These are phyloP conservation scores for Lichtheimia ornata DNA, from an alignment of 371 early-diverging fungal genomes.

Conservation along the genomic window DNA sequence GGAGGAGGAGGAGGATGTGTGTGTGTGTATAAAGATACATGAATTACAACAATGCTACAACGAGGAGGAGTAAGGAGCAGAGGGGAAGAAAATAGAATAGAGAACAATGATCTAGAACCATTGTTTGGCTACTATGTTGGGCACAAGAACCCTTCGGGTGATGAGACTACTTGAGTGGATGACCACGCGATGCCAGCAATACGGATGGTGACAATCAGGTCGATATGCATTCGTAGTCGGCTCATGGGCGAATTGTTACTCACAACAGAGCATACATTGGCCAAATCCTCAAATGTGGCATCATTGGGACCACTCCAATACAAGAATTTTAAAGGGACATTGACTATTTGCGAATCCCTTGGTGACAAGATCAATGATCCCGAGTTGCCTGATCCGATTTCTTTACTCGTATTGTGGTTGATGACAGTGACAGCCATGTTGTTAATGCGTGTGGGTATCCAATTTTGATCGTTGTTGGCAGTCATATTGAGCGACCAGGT, in stretches of 20 bases:
- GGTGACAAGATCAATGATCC: slow-evolving; percentile 14
- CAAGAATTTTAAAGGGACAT: slow-evolving; percentile 15
- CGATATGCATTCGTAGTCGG: slow-evolving; percentile 25
- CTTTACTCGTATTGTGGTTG: slow-evolving; percentile 14
- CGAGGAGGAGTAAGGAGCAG: too few species aligned
- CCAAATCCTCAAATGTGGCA: slow-evolving; percentile 39
- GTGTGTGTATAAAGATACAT: too few species aligned
- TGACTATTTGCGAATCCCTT: neutral
- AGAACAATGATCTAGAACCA: too few species aligned
- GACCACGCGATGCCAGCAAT: slow-evolving; percentile 42
- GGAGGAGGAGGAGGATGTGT: too few species aligned
- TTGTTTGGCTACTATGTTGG: neutral
- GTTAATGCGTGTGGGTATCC: slow-evolving; percentile 26
- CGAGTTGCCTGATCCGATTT: slow-evolving; percentile 19
- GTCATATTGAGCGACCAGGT: slow-evolving; percentile 26
- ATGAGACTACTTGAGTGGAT: slow-evolving; percentile 17
- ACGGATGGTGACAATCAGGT: slow-evolving; percentile 26
- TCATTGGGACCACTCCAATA: slow-evolving; percentile 23
- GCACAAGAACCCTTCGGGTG: slow-evolving; percentile 12
- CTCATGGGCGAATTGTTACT: slow-evolving; percentile 17
- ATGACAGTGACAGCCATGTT: slow-evolving; percentile 17
- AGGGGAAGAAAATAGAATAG: too few species aligned
- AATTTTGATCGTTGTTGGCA: slow-evolving; percentile 21
- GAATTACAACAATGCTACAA: too few species aligned
- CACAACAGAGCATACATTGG: slow-evolving; percentile 35